Conservation (phyloP, 345 rosid species). For the Syzygium aromaticum region DNA sequence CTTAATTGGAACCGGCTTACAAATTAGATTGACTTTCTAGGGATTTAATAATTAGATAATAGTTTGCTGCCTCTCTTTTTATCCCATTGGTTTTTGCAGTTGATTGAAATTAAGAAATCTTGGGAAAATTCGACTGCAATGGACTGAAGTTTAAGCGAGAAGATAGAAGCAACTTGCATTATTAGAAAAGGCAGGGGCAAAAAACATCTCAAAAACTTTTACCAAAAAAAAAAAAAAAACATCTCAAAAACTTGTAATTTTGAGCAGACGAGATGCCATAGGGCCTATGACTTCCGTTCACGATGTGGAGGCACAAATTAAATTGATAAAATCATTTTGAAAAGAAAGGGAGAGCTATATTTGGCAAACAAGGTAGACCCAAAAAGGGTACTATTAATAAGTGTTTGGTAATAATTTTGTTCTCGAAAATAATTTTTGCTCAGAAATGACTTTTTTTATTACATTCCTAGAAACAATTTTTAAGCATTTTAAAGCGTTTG, state of each 20-base stretch:
- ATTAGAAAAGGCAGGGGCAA: neutral
- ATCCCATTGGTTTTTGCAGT: neutral
- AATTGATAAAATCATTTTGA: neutral
- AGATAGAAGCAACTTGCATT: neutral
- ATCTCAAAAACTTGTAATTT: neutral
- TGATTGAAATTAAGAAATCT: neutral
- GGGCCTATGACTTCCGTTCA: neutral
- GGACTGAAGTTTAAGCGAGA: neutral
- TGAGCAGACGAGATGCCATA: neutral
- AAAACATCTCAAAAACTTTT: neutral
- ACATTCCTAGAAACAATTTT: too few species aligned
- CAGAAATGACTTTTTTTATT: too few species aligned
- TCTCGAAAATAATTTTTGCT: too few species aligned
- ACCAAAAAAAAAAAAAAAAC: too few species aligned
- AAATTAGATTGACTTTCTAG: neutral
- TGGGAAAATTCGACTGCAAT: neutral
- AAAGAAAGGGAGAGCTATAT: conserved; percentile 17
- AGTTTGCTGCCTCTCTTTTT: neutral
- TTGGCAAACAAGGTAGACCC: conserved; percentile 64
- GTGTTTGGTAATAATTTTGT: too few species aligned
- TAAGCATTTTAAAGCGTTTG: too few species aligned
- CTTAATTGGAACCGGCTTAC: neutral
- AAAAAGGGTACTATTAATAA: neutral
- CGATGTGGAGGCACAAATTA: neutral
- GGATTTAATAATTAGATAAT: neutral